Percentiles rank a stretch among this genome's conserved stretches.
These are phyloP conservation scores for Umbelopsis sp. DNA, from an alignment of 192 early-diverging fungal species.

Conservation along the genomic window DNA sequence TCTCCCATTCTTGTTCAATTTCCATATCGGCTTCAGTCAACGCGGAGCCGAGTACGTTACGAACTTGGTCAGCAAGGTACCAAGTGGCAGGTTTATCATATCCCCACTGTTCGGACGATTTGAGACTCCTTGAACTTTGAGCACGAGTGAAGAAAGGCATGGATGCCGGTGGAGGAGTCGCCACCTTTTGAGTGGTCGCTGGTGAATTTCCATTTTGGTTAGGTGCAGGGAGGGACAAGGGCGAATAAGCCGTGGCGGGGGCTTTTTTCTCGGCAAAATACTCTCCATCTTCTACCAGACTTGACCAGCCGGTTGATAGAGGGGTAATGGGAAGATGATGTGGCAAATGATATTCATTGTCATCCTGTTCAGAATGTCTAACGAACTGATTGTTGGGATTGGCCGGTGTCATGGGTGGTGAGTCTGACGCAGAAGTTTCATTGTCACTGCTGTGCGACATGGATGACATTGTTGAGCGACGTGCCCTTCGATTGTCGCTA, in stretches of 20 bases:
- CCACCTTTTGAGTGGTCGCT: not conserved
- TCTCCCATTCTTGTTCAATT: conserved; percentile 14
- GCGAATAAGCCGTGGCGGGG: not conserved
- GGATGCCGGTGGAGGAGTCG: not conserved
- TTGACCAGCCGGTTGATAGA: not conserved
- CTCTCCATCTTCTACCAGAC: not conserved
- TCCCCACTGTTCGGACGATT: not conserved
- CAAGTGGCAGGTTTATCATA: not conserved
- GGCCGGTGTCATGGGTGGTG: conserved; percentile 1
- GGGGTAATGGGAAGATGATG: not conserved
- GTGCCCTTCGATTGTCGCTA: not conserved
- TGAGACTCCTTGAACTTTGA: not conserved
- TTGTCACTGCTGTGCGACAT: conserved; percentile 21
- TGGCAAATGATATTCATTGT: not conserved
- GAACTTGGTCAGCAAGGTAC: conserved; percentile 19
- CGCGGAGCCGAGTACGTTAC: not conserved
- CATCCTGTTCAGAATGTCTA: not conserved
- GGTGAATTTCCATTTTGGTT: conserved; percentile 11
- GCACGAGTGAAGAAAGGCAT: conserved; percentile 7
- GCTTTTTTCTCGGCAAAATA: conserved; percentile 14
- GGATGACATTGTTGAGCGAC: not conserved
- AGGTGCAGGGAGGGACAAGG: not conserved
- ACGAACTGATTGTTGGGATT: not conserved
- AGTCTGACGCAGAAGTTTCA: conserved; percentile 9
- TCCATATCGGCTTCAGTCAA: conserved; percentile 7